Base-by-base conservation (phyloP, 2,329 filamentous ascomycete species). In the Neonectria hederae region DNA sequence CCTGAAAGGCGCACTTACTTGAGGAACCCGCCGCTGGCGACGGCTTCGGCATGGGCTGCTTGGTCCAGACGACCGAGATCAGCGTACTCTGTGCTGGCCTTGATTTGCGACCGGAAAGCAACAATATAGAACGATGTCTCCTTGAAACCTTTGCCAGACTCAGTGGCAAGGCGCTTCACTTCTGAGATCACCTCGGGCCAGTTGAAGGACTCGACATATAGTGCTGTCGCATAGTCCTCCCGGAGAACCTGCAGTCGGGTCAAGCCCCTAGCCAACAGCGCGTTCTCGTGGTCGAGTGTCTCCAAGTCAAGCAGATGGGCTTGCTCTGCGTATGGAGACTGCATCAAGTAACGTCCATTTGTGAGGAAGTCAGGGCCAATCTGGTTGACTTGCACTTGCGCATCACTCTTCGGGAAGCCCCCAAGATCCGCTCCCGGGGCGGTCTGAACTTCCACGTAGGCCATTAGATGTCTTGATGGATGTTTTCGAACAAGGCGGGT, bases 1-100 rank as follows among this genome's bases (percentile, higher is more conserved):
- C 43, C 24, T 17, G 4, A 53, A 21, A 13, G 17, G 7, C 8
- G 24, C 19, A 63, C 83, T 75, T 80, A 89, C 87, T 97, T 97
- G 75, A 97, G 80, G 75, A 97, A 86, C 0, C 93, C 93, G 6
- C 94, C 94, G 72, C 89, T 92, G 42, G 85, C 85, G 19, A 90
- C 90, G 13, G 94, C 94, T 77, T 97, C 94, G 24, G 87, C 84
- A 76, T 97, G 94, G 7, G 92, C 92, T 63, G 88, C 88, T 74
- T 90, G 89, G 78, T 97, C 94, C 32, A 97, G 84, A 26, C 84
- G 83, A 43, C 89, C 89, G 42, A 97, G 84, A 63, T 90, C 84
- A 11, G 86, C 86, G 63, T 88, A 88, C 66, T 93, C 88, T 1
- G 90, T 91, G 13, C 83, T 86, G 2, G 86, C 83, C 40, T 89